A percentile compares a stretch with the other conserved stretches of the same genome.
These are phyloP conservation scores for Massospora cicadina DNA, from an alignment of 371 early-diverging fungal genomes.

Conservation along the genomic window DNA sequence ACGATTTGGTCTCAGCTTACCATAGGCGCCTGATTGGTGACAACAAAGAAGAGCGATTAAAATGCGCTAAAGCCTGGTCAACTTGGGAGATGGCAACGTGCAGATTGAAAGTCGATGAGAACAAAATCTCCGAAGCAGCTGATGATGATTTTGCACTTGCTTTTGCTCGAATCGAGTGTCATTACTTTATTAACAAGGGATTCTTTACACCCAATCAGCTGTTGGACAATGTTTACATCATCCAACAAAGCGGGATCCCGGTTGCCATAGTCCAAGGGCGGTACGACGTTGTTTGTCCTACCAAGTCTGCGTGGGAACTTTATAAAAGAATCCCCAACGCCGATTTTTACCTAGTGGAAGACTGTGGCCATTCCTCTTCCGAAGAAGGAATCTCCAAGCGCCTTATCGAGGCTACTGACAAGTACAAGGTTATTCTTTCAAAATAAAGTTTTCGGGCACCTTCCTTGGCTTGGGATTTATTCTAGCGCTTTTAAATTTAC, in stretches of 20 bases:
- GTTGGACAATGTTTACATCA: conserved; percentile 29
- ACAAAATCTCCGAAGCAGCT: conserved; percentile 28
- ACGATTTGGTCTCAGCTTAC: conserved; percentile 34
- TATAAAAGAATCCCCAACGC: conserved; percentile 43
- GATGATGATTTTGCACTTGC: conserved; percentile 35
- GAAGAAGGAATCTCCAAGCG: conserved; percentile 25
- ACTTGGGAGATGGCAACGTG: conserved; percentile 40
- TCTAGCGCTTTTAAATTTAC: too few species aligned
- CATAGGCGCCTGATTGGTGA: conserved; percentile 35
- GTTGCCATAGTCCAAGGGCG: conserved; percentile 32
- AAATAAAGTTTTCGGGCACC: not conserved
- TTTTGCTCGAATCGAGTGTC: conserved; percentile 47
- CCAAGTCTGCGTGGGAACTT: conserved; percentile 34
- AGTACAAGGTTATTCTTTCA: conserved; percentile 20
- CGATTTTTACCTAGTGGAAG: conserved; percentile 30
- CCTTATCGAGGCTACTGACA: conserved; percentile 33
- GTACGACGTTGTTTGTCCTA: conserved; percentile 46
- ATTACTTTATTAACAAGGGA: conserved; percentile 42
- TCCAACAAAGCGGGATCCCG: conserved; percentile 29
- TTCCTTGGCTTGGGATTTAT: too few species aligned
- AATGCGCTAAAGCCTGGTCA: conserved; percentile 34
- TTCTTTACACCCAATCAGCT: conserved; percentile 38
- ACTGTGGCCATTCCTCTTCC: conserved; percentile 40
- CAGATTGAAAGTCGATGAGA: conserved; percentile 25
- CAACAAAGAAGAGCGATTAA: conserved; percentile 22